Evolutionary conservation across 345 rosid species (phyloP), one percentile per base, ranked within the genome.

Genomic region (Eucalyptus cladocalyx): DNA sequence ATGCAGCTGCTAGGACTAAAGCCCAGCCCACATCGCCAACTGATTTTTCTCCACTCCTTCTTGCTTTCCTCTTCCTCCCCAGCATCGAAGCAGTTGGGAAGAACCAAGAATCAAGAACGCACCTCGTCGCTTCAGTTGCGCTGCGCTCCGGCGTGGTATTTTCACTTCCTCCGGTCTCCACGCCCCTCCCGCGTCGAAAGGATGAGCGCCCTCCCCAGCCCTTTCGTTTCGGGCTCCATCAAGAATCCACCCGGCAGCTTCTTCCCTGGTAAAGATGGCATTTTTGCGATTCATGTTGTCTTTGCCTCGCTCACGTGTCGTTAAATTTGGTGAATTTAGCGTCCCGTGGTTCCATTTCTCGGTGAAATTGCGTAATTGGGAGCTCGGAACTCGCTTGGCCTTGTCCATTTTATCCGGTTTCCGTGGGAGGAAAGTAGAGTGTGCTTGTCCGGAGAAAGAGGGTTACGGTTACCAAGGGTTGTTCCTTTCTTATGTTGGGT

Each of bases 181-280:
- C 83, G 23, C 83, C 37, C 45, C 45, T 21, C 45, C 83, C 5
- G 47, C 13, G 47, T 40, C 89, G 8, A 21, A 60, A 58, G 4
- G 51, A 91, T 92, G 93, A 80, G 87, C 58, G 86, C 88, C 80
- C 87, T 92, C 9, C 86, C 87, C 65, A 87, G 89, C 45, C 8
- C 92, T 17, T 80, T 83, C 60, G 86, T 88, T 53, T 65, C 91
- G 30, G 89, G 86, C 47, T 76, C 67, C 8, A 43, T 90, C 89
- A 86, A 87, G 67, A 45, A 49, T 37, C 80, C 92, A 43, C 91
- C 80, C 37, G 1, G 87, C 58, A n/a, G 28, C 67, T 54, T 90
- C 88, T 32, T 72, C 9, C 86, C 90, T 42, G 93, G 93, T 91
- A 90, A 88, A 56, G 47, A 40, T 37, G 47, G 45, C 30, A 76